Base-by-base conservation (phyloP, 1,284 basidiomycete genomes). In the Fomitopsis palustris region DNA sequence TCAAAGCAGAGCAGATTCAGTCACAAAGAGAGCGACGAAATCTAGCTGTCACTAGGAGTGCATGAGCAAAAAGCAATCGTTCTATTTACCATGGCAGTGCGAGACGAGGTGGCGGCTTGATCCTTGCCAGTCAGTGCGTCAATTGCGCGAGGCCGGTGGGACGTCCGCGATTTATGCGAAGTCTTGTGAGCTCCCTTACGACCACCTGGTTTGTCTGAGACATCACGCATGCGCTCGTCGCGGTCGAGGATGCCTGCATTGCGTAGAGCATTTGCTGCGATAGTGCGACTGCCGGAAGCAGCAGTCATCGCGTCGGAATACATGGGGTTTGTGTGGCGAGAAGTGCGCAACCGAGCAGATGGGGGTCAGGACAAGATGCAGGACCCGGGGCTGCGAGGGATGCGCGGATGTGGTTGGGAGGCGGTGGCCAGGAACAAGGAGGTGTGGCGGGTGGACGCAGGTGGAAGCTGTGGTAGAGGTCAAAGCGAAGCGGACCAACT, bases 221-320 rank as follows among this genome's bases (percentile, higher is more conserved):
- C 75, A 66, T 91, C 88, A 60, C 82, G 81, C 88, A 91, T 91
- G 65, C 77, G 81, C 57, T 83, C 77, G 70, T 91, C 88, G 59
- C 82, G 77, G 77, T 90, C 88, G 62, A 87, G 85, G 67, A 90
- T 84, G 45, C 89, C 89, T 2, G 86, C 88, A 54, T 75, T 81
- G 61, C 85, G 84, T 27, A 90, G 75, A 27, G 87, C 84, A 58
- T 73, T 84, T 57, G 78, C 66, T 29, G 83, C 86, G 29, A 91
- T 74, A 37, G 78, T 71, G 64, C 85, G 81, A 57, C 81, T 75
- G 62, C 85, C 81, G 23, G 75, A 65, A 6, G 70, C 66, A 6
- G 70, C 66, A 31, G 82, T 83, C 79, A 85, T 81, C 53, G 62
- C 7, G 33, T 53, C 25, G 29, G 39, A 38, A 38, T 47, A 57